Base-by-base conservation (phyloP, 768 basidiomycete species). In the Lactarius quietus region DNA sequence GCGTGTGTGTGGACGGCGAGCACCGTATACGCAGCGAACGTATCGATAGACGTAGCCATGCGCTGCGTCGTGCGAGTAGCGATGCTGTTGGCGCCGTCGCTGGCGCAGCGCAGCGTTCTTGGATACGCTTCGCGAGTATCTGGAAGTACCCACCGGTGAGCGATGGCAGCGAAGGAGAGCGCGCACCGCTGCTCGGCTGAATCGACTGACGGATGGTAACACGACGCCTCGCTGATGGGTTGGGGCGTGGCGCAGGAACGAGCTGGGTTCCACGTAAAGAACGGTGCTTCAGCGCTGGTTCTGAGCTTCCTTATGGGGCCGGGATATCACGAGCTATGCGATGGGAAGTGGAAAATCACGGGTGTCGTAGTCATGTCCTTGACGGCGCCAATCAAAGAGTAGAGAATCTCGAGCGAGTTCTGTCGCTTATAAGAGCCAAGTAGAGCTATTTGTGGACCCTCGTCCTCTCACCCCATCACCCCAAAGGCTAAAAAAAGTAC, bases 21-120 rank as follows among this genome's bases (percentile, higher is more conserved):
- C 84, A 89, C 70, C 79, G 89, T 28, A 75, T 92, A 7, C 80
- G 90, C 23, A 72, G 73, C 10, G 90, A 91, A 62, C 78, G 87
- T n/a, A 82, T 92, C 31, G 79, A 86, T 45, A 62, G 59, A 33
- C 63, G 64, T 6, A 64, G 72, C 52, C 78, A 62, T 15, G 10
- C 39, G n/a, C 20, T 62, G 31, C 38, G 8, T 8, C 51, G 65
- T 4, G 18, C 29, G 17, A 17, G 41, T 8, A 28, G 33, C 33
- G 26, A 9, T 6, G 45, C 15, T 1, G 4, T 61, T 1, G 7
- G 20, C 3, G 39, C 17, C 1, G 6, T 51, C 35, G 10, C 31
- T 23, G 10, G 18, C 14, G 4, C 33, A 1, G 28, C 17, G 59
- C 20, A 33, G 1, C 20, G 55, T 0, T 12, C 9, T 14, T 61